Base-by-base conservation (phyloP, 768 basidiomycete genomes). In the Boletales sp. region DNA sequence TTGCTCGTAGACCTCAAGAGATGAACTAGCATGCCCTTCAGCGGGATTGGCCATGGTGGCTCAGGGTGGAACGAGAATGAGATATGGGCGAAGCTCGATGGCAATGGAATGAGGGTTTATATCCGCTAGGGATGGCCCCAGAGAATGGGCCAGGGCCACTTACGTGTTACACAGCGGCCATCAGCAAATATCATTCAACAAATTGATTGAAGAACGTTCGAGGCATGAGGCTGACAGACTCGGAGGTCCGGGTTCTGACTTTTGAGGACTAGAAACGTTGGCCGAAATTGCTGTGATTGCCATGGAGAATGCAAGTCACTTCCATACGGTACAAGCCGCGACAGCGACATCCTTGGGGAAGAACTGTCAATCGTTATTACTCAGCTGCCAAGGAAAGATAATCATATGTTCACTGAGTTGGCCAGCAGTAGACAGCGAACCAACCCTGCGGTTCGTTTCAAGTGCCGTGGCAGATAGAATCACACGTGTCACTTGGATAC, bases 1-100 rank as follows among this genome's bases (percentile, higher is more conserved):
- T 13, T 58, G 59, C 36, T 68, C 66, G 47, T 56, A 64, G 3
- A 65, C 40, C 35, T 68, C 64, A 40, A 68, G 66, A 34, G 62
- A 51, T 5, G 50, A 34, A 1, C 24, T 18, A 0, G 46, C 43
- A 6, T 50, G 39, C 39, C 42, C 46, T 5, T 39, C 39, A 27
- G 48, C 29, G 19, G 35, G 17, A 12, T 31, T 31, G 30, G 24
- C 18, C 65, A 67, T 65, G 49, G 13, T 12, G 4, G 27, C n/a
- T 27, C 9, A 8, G 17, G 18, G 37, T 32, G 38, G 38, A 37
- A 18, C 21, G 15, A 34, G 14, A 34, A 18, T 31, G 18, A 8
- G 21, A 17, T 13, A 8, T 21, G 17, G 29, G 24, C 37, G 45
- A 31, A n/a, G n/a, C 18, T 2, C 3, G 5, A 7, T 11, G 19